Percentiles rank a stretch among this genome's conserved stretches.
Conservation (phyloP, 176 grass and related monocot genomes). For the Lolium multiflorum region DNA sequence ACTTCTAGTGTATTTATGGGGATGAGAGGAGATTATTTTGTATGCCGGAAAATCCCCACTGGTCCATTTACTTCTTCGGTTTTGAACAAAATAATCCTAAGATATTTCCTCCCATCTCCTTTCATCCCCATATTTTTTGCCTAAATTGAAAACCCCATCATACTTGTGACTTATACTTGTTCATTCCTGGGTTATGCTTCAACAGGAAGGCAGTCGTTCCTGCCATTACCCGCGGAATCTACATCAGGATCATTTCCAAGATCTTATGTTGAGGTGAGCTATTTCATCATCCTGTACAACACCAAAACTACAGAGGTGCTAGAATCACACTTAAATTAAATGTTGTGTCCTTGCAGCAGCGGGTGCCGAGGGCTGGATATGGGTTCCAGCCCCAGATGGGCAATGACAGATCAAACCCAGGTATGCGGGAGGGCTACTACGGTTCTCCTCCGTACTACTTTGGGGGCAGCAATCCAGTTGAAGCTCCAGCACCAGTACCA, state of each 20-base stretch:
- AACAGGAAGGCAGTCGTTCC: slow-evolving; percentile 63
- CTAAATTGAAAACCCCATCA: too few species aligned
- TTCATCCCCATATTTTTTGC: too few species aligned
- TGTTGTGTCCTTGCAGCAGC: slow-evolving; percentile 41
- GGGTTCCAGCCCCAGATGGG: slow-evolving; percentile 54
- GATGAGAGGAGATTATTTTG: too few species aligned
- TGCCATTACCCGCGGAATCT: slow-evolving; percentile 48
- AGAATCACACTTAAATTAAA: not conserved
- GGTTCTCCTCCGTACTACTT: slow-evolving; percentile 37
- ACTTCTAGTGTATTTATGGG: too few species aligned
- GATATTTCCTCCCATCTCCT: too few species aligned
- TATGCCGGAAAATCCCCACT: too few species aligned
- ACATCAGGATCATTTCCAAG: slow-evolving; percentile 48
- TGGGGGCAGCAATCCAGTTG: slow-evolving; percentile 16
- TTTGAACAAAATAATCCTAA: too few species aligned
- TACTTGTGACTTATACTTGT: not conserved
- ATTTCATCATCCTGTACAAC: not conserved
- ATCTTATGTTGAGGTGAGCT: slow-evolving; percentile 57
- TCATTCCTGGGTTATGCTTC: slow-evolving; percentile 36
- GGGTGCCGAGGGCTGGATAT: slow-evolving; percentile 51
- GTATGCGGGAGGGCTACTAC: slow-evolving; percentile 36
- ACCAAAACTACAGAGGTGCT: not conserved
- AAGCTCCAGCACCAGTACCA: not conserved
- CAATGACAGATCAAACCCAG: slow-evolving; percentile 50
- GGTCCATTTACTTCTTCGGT: too few species aligned